phyloP scores from a whole-genome alignment of 306 rosid genomes.

The Astragalus glycyphyllos region DNA sequence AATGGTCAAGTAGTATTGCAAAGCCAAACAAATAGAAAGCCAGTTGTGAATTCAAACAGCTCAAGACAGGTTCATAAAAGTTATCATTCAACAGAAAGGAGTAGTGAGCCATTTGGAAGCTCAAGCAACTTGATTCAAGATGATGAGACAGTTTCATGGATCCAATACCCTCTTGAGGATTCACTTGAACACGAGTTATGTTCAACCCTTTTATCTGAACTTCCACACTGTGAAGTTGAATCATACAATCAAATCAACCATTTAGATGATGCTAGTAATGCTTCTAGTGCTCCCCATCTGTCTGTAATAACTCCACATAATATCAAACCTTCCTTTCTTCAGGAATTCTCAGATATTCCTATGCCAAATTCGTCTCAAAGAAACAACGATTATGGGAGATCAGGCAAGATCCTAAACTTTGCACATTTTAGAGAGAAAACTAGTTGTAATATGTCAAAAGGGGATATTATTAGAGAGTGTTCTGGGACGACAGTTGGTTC shows the following conservation, averaged over 20 bases:
- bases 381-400: slow-evolving; percentile 46
- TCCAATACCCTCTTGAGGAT: slow-evolving; percentile 74
- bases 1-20: slow-evolving; percentile 85
- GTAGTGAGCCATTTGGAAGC: slow-evolving; percentile 57
- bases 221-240: slow-evolving; percentile 59
- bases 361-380: slow-evolving; percentile 59
- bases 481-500: slow-evolving; percentile 76
- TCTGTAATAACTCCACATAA: slow-evolving; percentile 38
- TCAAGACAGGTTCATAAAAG: slow-evolving; percentile 59
- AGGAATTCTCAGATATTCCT: slow-evolving; percentile 53
- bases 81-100: slow-evolving; percentile 52
- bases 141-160: slow-evolving; percentile 77
- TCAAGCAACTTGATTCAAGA: slow-evolving; percentile 67
- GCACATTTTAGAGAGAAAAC: slow-evolving; percentile 48
- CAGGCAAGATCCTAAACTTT: slow-evolving; percentile 49
- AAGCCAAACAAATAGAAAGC: slow-evolving; percentile 69
- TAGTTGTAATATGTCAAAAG: slow-evolving; percentile 41
- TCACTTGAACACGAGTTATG: slow-evolving; percentile 79
- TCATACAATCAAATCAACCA: slow-evolving; percentile 58
- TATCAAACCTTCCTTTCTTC: slow-evolving; percentile 46
- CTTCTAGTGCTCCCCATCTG: slow-evolving; percentile 43
- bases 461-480: slow-evolving; percentile 61
- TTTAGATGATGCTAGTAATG: background rate
- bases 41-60: slow-evolving; percentile 33
- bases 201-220: slow-evolving; percentile 66